These are phyloP conservation scores for Saccharomycopsis sp. DNA, from an alignment of 805 yeast genomes.

Conservation along the genomic window DNA sequence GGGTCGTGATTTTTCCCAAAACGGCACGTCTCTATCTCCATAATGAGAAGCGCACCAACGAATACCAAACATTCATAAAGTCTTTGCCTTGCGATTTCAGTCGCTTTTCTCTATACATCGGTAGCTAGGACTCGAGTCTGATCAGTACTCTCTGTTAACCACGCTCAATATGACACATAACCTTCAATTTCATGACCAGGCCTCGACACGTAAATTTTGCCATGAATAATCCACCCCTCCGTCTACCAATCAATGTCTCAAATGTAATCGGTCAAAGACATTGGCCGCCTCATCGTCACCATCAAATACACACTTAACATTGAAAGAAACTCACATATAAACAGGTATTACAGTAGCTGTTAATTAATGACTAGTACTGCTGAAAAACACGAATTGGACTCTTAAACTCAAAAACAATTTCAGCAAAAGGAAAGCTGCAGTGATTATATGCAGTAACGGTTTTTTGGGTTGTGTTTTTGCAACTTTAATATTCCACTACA, in stretches of 20 bases:
- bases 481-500: background rate
- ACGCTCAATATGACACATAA: background rate
- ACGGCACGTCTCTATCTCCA: background rate
- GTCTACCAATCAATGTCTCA: background rate
- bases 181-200: background rate
- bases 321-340: background rate
- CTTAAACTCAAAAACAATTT: background rate
- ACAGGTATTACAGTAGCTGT: background rate
- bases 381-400: background rate
- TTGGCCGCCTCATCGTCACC: background rate
- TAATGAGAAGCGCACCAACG: background rate
- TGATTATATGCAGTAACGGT: slow-evolving; percentile 3
- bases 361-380: background rate
- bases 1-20: background rate
- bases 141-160: background rate
- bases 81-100: background rate
- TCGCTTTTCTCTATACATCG: background rate
- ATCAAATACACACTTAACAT: background rate
- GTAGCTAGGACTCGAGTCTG: background rate
- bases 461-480: background rate
- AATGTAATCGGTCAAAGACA: background rate
- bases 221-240: background rate
- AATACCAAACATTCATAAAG: background rate
- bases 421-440: background rate
- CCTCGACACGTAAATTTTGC: background rate